Percentiles rank a stretch among this genome's conserved stretches.
phyloP scores from a whole-genome alignment of 768 basidiomycete species.

The Hysterangium stoloniferum region DNA sequence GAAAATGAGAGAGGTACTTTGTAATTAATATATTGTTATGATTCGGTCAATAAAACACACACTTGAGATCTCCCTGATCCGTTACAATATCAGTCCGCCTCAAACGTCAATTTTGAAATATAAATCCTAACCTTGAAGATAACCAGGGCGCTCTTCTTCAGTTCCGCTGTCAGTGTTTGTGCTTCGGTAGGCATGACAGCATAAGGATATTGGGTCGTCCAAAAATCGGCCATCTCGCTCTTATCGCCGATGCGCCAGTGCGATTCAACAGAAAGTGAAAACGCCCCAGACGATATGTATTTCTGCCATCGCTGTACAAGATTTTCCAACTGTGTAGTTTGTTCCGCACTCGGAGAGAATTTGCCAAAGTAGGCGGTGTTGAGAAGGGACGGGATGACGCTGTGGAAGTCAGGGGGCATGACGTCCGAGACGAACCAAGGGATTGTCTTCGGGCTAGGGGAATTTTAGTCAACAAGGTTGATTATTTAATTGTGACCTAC shows the following conservation, averaged over 20 bases:
- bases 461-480: slow-evolving; percentile 6
- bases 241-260: slow-evolving; percentile 50
- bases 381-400: slow-evolving; percentile 49
- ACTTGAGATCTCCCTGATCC: slow-evolving; percentile 83
- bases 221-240: slow-evolving; percentile 41
- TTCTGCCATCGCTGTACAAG: slow-evolving; percentile 67
- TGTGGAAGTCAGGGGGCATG: slow-evolving; percentile 73
- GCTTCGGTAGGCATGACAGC: slow-evolving; percentile 60
- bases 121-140: slow-evolving; percentile 64
- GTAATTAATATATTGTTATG: too few species aligned
- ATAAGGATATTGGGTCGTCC: slow-evolving; percentile 71
- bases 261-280: slow-evolving; percentile 61
- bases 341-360: slow-evolving; percentile 16
- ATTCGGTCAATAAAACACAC: slow-evolving; percentile 28
- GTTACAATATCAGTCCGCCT: too few species aligned
- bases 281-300: slow-evolving; percentile 64
- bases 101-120: neutral
- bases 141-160: slow-evolving; percentile 57
- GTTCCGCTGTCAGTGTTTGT: slow-evolving; percentile 38
- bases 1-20: slow-evolving; percentile 6
- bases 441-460: slow-evolving; percentile 75
- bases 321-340: slow-evolving; percentile 37
- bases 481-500: slow-evolving; percentile 34
- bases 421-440: slow-evolving; percentile 99
- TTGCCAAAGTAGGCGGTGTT: slow-evolving; percentile 53